Evolutionary conservation across 2,329 filamentous ascomycete genomes (phyloP), one percentile per base, ranked within the genome.

Genomic region (Penicillium sp.): DNA sequence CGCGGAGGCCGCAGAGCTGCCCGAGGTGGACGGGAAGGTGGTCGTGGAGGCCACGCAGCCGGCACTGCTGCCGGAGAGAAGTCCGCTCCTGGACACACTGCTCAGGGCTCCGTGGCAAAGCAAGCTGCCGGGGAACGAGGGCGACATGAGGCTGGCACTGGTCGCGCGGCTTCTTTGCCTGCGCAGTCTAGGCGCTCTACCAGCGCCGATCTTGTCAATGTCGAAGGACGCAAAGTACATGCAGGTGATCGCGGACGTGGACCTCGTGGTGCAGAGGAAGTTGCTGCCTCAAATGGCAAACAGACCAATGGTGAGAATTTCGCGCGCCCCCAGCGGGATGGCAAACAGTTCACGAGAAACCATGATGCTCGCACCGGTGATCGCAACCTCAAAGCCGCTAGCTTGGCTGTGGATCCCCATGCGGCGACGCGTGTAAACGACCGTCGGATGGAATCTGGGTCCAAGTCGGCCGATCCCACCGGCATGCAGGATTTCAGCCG

Each of bases 1-100:
- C 69, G 74, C 39, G 69, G 74, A 52, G 74, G 75, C 36, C 74
- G 77, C 44, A 69, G 75, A 53, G 65, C 72, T 36, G 66, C 72
- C 38, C 74, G 79, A 57, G 74, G 74, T 51, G 73, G 76, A 41
- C 66, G 75, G 48, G 72, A 74, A 41, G 54, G 55, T 41, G 60
- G 70, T 43, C 73, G 74, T 39, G 67, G 66, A 39, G 61, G 60
- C 35, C 63, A 70, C 44, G 55, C 54, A 16, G 49, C 55, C 29
- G 57, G 51, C 26, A 45, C 53, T 32, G 55, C 48, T 25, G 39
- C 56, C 38, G 47, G 51, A 31, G 65, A 69, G 25, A 68, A 66
- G 46, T 41, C 51, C 35, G 49, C 49, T 30, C 42, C 57, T 39
- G 54, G 50, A 35, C 57, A 61, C 36, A 37, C 54, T 7, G 39